Conservation (phyloP, 805 yeast genomes). For the Clavispora carvajalis region DNA sequence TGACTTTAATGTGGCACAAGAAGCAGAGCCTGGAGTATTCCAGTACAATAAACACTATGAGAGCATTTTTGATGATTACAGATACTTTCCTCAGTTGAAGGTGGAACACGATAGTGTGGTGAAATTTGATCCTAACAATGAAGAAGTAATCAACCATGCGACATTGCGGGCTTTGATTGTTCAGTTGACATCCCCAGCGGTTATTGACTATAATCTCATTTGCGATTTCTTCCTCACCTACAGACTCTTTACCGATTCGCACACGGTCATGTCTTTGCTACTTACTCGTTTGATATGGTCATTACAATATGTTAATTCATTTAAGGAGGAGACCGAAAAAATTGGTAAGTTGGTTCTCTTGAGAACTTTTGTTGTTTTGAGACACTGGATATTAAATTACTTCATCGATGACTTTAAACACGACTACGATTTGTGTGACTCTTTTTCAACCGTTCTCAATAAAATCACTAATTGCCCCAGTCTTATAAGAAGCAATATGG, state of each 20-base stretch:
- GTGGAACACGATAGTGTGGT: constrained; percentile 19
- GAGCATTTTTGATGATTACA: constrained; percentile 31
- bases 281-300: constrained; percentile 72
- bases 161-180: constrained; percentile 46
- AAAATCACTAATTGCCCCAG: constrained; percentile 32
- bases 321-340: constrained; percentile 21
- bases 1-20: constrained; percentile 7
- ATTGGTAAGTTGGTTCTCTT: constrained; percentile 65
- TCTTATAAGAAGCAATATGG: constrained; percentile 22
- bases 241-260: constrained; percentile 60
- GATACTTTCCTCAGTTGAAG: constrained; percentile 28
- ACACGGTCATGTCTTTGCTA: constrained; percentile 54
- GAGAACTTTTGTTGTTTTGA: constrained; percentile 77
- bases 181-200: constrained; percentile 64
- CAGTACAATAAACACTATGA: constrained; percentile 34
- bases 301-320: constrained; percentile 37
- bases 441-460: constrained; percentile 44
- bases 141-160: constrained; percentile 31
- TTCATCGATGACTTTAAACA: constrained; percentile 69
- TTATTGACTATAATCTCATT: constrained; percentile 70
- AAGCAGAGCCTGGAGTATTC: constrained; percentile 9
- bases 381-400: constrained; percentile 89
- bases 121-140: constrained; percentile 29
- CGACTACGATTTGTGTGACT: constrained; percentile 29
- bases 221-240: constrained; percentile 85